Evolutionary conservation across 331 rosid genomes (phyloP).

Genomic region (Rhamnella rubrinervis): DNA sequence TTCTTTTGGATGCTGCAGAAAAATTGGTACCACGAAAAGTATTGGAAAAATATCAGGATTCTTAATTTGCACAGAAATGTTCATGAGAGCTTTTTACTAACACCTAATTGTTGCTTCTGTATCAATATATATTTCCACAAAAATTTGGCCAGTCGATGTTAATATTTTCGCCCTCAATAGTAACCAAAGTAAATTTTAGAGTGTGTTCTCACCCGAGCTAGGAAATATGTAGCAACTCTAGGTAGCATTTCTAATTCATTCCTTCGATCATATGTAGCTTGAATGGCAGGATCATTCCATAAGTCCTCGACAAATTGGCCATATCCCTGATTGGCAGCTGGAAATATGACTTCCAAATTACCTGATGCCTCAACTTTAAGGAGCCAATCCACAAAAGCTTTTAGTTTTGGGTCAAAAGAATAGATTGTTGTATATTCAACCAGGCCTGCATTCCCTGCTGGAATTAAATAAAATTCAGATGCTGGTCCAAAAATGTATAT

Average conservation of each 20-base stretch:
- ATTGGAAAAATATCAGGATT: too few relatives aligned
- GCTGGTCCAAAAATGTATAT: background rate
- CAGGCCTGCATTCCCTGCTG: conserved; percentile 37
- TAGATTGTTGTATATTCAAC: conserved; percentile 43
- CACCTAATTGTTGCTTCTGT: too few relatives aligned
- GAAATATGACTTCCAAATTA: conserved; percentile 67
- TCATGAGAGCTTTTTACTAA: too few relatives aligned
- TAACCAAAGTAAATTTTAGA: conserved; percentile 2
- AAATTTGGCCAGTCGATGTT: background rate
- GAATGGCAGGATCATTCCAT: conserved; percentile 83
- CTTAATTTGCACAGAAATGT: too few relatives aligned
- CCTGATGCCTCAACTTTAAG: conserved; percentile 56
- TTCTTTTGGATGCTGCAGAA: too few relatives aligned
- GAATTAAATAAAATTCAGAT: conserved; percentile 13
- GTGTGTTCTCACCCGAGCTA: conserved; percentile 60
- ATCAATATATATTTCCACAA: background rate
- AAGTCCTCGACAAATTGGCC: conserved; percentile 64
- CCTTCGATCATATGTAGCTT: conserved; percentile 79
- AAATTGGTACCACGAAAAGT: too few relatives aligned
- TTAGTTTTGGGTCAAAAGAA: conserved; percentile 53
- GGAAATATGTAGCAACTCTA: conserved; percentile 70
- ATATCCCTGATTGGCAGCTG: conserved; percentile 61
- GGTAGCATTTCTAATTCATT: conserved; percentile 78
- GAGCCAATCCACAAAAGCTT: conserved; percentile 78
- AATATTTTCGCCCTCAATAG: background rate